Conservation (phyloP, 1,284 basidiomycete species). For the Leccinum holopus region DNA sequence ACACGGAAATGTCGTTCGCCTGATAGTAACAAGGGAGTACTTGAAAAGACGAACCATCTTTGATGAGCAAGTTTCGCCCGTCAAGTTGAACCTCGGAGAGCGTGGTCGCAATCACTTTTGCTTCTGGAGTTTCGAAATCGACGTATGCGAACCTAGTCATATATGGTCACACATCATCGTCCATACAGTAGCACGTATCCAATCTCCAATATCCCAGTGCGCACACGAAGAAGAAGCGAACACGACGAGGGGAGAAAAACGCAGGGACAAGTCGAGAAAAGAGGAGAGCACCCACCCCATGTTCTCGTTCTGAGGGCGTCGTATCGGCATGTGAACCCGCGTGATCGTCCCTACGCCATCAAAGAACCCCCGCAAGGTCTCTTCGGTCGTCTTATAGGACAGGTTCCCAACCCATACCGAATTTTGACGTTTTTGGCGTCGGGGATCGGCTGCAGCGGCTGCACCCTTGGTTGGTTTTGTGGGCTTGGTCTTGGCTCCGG, state of each 20-base stretch:
- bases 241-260: not conserved
- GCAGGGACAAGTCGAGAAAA: not conserved
- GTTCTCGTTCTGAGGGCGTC: conserved; percentile 59
- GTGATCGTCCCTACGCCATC: conserved; percentile 71
- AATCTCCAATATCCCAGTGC: not conserved
- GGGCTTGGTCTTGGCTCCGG: not conserved
- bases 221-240: not conserved
- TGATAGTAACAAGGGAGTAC: conserved; percentile 13
- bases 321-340: conserved; percentile 72
- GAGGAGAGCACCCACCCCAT: conserved; percentile 48
- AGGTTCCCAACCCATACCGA: conserved; percentile 97
- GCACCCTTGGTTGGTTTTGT: conserved; percentile 1
- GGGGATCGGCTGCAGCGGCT: conserved; percentile 11
- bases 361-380: conserved; percentile 72
- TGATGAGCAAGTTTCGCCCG: conserved; percentile 89
- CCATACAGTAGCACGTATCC: not conserved
- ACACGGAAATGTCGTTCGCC: not conserved
- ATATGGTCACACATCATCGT: conserved; percentile 7
- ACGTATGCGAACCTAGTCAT: conserved; percentile 87
- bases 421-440: conserved; percentile 57
- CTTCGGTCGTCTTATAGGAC: conserved; percentile 84
- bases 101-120: conserved; percentile 72
- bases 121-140: conserved; percentile 82
- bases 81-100: conserved; percentile 82
- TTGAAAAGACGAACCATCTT: conserved; percentile 63